Base-by-base conservation (phyloP, 2,329 filamentous ascomycete genomes). In the Colletotrichum agaves region DNA sequence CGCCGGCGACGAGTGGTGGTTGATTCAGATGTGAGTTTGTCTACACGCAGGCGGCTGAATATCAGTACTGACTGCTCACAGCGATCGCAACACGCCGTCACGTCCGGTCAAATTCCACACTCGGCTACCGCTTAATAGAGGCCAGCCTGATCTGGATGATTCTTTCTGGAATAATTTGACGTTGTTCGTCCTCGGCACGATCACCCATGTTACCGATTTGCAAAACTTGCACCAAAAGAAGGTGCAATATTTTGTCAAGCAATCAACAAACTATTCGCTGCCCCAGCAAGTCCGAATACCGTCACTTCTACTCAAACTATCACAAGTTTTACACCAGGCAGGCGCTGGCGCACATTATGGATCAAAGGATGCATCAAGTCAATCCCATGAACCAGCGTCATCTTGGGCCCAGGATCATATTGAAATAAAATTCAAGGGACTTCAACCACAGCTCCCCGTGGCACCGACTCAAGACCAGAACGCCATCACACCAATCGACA, bases 1-100 rank as follows among this genome's bases (percentile, higher is more conserved):
- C 74, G 84, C 85, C 73, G 92, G 93, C 60, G 92, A 96, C 75
- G 86, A 85, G 69, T 97, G 93, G 92, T 94, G 91, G 89, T 81
- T 94, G 67, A 82, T 93, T 61, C 86, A 91, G 77, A 77, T 88
- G 85, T 89, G 80, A 80, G 85, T 82, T 33, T 63, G 21, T 56
- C 13, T 27, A 27, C 27, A 27, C 27, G 6, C 27, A 27, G 27
- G 27, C 6, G 27, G 27, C 27, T 27, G 27, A 27, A 7, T 19
- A 6, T 12, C 21, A 37, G 27, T 44, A 39, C 66, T 70, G 10
- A 70, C 55, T 19, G 17, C 27, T 11, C 10, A 59, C 37, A 78
- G 78, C 33, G 74, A 75, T 59, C 73, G 73, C 17, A 70, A 71
- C 27, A 71, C 73, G 35, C 58, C 73, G 19, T 71, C 70, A 19